phyloP scores from a whole-genome alignment of 176 grass and related monocot species.

The Avena sativa region DNA sequence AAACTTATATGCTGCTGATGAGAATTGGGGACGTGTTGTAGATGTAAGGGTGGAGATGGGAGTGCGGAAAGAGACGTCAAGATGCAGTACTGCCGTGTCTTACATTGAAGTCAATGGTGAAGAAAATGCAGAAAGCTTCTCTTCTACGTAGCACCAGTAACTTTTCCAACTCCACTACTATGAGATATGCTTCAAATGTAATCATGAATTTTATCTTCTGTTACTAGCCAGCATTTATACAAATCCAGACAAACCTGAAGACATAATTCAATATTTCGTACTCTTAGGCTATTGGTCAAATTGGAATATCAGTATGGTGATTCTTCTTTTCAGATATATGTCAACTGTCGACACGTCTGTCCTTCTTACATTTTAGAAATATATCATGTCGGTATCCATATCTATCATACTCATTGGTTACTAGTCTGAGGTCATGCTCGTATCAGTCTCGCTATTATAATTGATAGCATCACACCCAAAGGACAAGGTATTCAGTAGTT shows the following conservation, averaged over 20 bases:
- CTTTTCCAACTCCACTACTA: neutral
- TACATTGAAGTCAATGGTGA: constrained; percentile 43
- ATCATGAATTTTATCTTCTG: neutral
- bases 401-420: neutral
- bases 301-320: neutral
- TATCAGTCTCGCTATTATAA: constrained; percentile 14
- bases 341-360: neutral
- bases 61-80: constrained; percentile 36
- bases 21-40: constrained; percentile 52
- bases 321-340: constrained; percentile 4
- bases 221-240: neutral
- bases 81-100: constrained; percentile 33
- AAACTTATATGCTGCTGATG: constrained; percentile 60
- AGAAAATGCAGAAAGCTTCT: constrained; percentile 37
- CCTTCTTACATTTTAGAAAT: neutral
- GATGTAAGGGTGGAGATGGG: constrained; percentile 58
- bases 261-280: neutral
- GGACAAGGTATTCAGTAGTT: neutral
- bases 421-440: neutral
- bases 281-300: neutral
- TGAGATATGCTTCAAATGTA: constrained; percentile 18
- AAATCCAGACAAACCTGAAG: neutral
- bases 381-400: neutral
- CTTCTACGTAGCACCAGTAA: neutral
- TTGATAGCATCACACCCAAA: neutral